Conservation (phyloP, 805 yeast species). For the Ogataea haglerorum region DNA sequence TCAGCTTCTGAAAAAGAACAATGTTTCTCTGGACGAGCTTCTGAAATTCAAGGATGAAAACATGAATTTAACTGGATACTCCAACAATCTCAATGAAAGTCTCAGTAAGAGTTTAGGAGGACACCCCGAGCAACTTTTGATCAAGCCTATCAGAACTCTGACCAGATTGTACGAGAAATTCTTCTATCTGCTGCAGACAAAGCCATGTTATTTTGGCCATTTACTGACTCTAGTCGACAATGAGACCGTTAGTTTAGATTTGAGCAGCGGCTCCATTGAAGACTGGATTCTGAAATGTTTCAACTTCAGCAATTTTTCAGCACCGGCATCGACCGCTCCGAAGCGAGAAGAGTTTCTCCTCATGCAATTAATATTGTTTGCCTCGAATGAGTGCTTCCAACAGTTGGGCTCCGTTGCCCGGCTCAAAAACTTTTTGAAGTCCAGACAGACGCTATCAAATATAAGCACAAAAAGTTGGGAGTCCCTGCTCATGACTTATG, state of each 20-base stretch:
- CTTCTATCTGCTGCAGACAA: slow-evolving; percentile 80
- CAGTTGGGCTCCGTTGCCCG: slow-evolving; percentile 17
- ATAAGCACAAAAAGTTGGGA: slow-evolving; percentile 40
- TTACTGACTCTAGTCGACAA: slow-evolving; percentile 39
- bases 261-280: slow-evolving; percentile 29
- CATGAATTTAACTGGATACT: slow-evolving; percentile 27
- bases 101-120: slow-evolving; percentile 22
- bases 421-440: slow-evolving; percentile 27
- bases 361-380: slow-evolving; percentile 50
- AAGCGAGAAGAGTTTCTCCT: slow-evolving; percentile 71
- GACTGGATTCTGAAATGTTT: slow-evolving; percentile 36
- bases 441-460: slow-evolving; percentile 20
- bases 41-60: slow-evolving; percentile 37
- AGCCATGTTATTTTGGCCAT: slow-evolving; percentile 65
- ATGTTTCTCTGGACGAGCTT: slow-evolving; percentile 72
- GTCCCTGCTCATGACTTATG: slow-evolving; percentile 39
- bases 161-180: slow-evolving; percentile 71
- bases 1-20: slow-evolving; percentile 73
- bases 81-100: slow-evolving; percentile 24
- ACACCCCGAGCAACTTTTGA: slow-evolving; percentile 22
- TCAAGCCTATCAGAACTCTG: slow-evolving; percentile 45
- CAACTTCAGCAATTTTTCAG: slow-evolving; percentile 23
- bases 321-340: slow-evolving; percentile 26
- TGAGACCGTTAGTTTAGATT: slow-evolving; percentile 14
- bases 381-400: slow-evolving; percentile 42